Evolutionary conservation across 495 filamentous ascomycete species (phyloP).

Genomic region (Penicillium pancosmium): DNA sequence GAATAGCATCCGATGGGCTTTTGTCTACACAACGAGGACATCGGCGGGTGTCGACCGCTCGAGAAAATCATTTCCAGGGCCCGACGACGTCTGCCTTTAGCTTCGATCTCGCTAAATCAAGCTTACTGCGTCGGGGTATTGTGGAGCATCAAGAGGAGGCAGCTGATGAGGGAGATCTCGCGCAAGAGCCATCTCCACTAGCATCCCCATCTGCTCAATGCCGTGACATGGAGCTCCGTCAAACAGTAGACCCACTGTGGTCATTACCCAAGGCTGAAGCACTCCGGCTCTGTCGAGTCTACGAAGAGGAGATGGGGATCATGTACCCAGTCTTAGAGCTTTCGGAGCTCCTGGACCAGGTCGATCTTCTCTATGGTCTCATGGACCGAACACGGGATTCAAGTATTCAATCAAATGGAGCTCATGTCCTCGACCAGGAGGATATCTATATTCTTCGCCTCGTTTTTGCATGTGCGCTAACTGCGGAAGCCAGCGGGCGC

Average conservation of each 20-base stretch:
- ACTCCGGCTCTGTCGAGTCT: slow-evolving; percentile 70
- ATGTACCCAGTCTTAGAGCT: slow-evolving; percentile 85
- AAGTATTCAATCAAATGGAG: neutral
- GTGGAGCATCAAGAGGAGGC: slow-evolving; percentile 47
- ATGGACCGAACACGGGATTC: slow-evolving; percentile 42
- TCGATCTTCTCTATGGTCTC: slow-evolving; percentile 59
- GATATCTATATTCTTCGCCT: slow-evolving; percentile 74
- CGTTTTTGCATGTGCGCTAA: slow-evolving; percentile 72
- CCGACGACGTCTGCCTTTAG: slow-evolving; percentile 82
- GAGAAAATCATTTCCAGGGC: slow-evolving; percentile 65
- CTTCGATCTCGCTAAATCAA: slow-evolving; percentile 79
- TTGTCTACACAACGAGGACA: slow-evolving; percentile 18
- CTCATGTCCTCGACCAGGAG: slow-evolving; percentile 50
- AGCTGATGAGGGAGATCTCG: slow-evolving; percentile 51
- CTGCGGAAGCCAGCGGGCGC: slow-evolving; percentile 72
- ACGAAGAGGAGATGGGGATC: slow-evolving; percentile 82
- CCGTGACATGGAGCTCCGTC: slow-evolving; percentile 35
- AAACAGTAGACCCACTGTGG: slow-evolving; percentile 71
- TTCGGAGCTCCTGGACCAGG: slow-evolving; percentile 61
- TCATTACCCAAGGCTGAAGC: slow-evolving; percentile 73
- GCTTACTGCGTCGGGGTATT: slow-evolving; percentile 80
- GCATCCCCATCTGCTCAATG: slow-evolving; percentile 53
- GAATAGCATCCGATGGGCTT: slow-evolving; percentile 8
- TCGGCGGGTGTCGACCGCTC: slow-evolving; percentile 27
- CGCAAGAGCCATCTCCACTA: slow-evolving; percentile 49